phyloP scores from a whole-genome alignment of 208 protist genomes.

The Wallacemonas sp. region DNA sequence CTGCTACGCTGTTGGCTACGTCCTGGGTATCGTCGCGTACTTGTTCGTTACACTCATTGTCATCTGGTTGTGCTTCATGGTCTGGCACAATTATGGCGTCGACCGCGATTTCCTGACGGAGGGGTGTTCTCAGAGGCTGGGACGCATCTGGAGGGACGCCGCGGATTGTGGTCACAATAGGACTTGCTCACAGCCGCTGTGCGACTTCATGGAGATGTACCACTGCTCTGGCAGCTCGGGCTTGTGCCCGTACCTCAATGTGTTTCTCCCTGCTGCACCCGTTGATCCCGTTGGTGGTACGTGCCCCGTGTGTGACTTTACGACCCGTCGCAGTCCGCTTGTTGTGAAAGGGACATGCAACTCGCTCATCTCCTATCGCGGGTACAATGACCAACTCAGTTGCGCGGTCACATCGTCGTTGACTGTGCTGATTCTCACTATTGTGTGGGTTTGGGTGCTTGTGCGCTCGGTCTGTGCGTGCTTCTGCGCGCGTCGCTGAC shows the following conservation, averaged over 20 bases:
- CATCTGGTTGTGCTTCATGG: not conserved
- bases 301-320: not conserved
- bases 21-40: not conserved
- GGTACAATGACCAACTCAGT: not conserved
- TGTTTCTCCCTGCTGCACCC: not conserved
- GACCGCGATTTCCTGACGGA: not conserved
- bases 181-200: not conserved
- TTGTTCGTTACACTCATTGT: not conserved
- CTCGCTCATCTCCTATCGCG: not conserved
- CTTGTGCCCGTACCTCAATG: not conserved
- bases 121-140: not conserved
- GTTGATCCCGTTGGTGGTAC: not conserved
- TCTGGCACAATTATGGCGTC: not conserved
- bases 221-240: not conserved
- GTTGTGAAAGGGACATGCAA: not conserved
- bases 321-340: not conserved
- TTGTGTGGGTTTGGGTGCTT: constrained; percentile 8
- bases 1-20: too few species aligned
- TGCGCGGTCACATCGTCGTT: not conserved
- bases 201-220: constrained; percentile 1
- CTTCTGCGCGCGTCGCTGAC: too few species aligned
- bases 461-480: too few species aligned
- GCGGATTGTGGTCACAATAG: too few species aligned
- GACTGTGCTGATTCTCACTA: not conserved
- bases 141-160: not conserved